Conservation (phyloP, 257 asterid genomes). For the Gentiana macrophylla region DNA sequence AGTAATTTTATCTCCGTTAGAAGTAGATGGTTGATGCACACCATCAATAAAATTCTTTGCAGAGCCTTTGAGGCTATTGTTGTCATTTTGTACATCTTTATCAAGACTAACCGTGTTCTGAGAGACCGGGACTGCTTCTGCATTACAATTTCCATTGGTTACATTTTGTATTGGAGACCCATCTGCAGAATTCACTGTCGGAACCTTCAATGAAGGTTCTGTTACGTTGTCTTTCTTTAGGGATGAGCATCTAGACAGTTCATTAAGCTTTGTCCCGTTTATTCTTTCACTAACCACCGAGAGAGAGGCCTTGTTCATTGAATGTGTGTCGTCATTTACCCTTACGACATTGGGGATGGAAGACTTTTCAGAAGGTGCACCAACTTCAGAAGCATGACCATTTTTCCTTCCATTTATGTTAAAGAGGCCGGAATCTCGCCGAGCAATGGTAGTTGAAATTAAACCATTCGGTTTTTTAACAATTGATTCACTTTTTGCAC, state of each 20-base stretch:
- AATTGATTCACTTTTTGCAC: constrained; percentile 23
- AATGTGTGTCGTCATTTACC: no score
- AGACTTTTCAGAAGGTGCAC: constrained; percentile 8
- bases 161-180: constrained; percentile 11
- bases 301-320: no score
- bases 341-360: no score
- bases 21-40: constrained; percentile 11
- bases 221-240: constrained; percentile 16
- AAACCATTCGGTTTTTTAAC: constrained; percentile 25
- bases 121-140: constrained; percentile 16
- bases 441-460: constrained; percentile 20
- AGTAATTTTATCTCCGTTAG: constrained; percentile 5
- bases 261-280: no score
- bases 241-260: constrained; percentile 13
- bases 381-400: constrained; percentile 9
- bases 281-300: no score
- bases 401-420: constrained; percentile 22
- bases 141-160: constrained; percentile 15
- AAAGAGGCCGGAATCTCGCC: constrained; percentile 14
- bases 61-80: constrained; percentile 14
- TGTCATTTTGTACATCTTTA: constrained; percentile 14
- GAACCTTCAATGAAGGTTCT: constrained; percentile 17
- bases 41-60: constrained; percentile 20
- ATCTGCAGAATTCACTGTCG: constrained; percentile 18
- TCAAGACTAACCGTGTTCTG: constrained; percentile 16